Conservation (phyloP, 192 early-diverging fungal genomes). For the Spinellus fusiger region DNA sequence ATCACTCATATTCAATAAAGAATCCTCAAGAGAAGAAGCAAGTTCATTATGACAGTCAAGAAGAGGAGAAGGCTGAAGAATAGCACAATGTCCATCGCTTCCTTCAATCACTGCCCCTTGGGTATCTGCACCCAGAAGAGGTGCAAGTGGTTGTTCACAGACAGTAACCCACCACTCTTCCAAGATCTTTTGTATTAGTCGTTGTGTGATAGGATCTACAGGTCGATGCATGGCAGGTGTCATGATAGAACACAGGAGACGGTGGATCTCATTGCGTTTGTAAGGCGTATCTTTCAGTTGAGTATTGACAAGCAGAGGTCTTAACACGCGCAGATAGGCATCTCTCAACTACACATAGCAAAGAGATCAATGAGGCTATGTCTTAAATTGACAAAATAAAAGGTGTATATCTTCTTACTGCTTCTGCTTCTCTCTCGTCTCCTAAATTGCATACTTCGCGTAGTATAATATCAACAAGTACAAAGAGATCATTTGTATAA, state of each 20-base stretch:
- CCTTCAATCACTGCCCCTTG: constrained; percentile 12
- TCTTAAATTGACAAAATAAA: background rate
- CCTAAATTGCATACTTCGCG: constrained; percentile 72
- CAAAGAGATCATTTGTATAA: constrained; percentile 89
- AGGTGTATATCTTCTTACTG: background rate
- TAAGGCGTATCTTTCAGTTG: constrained; percentile 36
- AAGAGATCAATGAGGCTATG: background rate
- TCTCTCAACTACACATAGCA: constrained; percentile 43
- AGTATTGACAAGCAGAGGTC: constrained; percentile 61
- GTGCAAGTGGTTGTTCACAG: constrained; percentile 13
- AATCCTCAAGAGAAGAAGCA: no score
- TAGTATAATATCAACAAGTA: constrained; percentile 82
- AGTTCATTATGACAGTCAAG: no score
- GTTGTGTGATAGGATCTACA: constrained; percentile 36
- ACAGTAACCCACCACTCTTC: constrained; percentile 41
- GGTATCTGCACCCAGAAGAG: constrained; percentile 16
- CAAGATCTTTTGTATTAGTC: constrained; percentile 39
- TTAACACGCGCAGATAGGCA: constrained; percentile 61
- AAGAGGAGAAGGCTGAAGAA: background rate
- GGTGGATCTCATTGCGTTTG: constrained; percentile 46
- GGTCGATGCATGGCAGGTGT: constrained; percentile 30
- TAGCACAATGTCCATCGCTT: background rate
- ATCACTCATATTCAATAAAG: no score
- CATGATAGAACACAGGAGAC: constrained; percentile 34
- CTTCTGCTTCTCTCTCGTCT: constrained; percentile 16